These are phyloP conservation scores for Gracilaria gracilis DNA, from an alignment of 23 red algal species.

Conservation along the genomic window DNA sequence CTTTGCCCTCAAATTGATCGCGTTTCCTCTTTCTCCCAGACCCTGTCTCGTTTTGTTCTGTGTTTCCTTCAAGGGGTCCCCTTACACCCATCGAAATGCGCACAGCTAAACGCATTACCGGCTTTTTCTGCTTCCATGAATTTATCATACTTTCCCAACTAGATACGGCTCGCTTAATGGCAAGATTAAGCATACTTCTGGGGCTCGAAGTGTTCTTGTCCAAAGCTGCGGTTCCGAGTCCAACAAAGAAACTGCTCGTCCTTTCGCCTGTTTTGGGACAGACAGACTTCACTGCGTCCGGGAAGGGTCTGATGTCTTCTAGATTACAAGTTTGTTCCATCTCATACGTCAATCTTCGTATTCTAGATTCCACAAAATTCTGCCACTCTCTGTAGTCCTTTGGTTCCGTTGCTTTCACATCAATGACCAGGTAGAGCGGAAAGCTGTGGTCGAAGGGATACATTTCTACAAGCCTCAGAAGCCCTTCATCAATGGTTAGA, in stretches of 20 bases:
- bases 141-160: conserved; percentile 20
- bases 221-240: not conserved
- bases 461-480: conserved; percentile 7
- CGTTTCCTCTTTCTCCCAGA: conserved; percentile 28
- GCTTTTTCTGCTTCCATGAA: conserved; percentile 26
- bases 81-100: not conserved
- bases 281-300: conserved; percentile 20
- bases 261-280: not conserved
- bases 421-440: conserved; percentile 7
- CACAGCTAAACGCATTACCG: conserved; percentile 9
- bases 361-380: conserved; percentile 30
- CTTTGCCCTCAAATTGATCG: not conserved
- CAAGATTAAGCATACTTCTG: not conserved
- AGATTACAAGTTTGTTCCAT: conserved; percentile 11
- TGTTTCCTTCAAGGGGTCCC: not conserved
- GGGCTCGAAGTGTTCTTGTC: too few species aligned
- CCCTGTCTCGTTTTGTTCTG: not conserved
- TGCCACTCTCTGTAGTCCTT: conserved; percentile 32
- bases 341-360: conserved; percentile 28
- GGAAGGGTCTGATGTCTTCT: conserved; percentile 16
- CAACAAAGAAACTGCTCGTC: conserved; percentile 22
- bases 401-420: not conserved
- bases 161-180: not conserved
- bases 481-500: conserved; percentile 6
- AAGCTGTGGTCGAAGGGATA: conserved; percentile 27